phyloP scores from a whole-genome alignment of 164 flowering plant genomes.

The Umbellularia californica region DNA sequence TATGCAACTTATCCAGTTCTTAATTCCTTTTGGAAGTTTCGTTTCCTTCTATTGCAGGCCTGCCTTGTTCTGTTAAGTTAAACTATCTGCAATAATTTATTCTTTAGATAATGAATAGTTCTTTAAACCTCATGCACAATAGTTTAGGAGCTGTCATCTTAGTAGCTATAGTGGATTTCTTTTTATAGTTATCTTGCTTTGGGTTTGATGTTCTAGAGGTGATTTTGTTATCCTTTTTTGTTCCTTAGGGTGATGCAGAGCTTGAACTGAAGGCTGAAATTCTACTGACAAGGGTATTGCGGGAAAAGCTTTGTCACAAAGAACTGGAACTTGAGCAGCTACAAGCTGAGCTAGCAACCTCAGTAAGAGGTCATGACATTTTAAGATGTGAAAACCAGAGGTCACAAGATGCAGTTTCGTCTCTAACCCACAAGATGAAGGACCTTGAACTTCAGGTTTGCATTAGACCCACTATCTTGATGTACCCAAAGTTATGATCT shows the following conservation, averaged over 20 bases:
- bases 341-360: slow-evolving; percentile 82
- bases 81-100: too few relatives aligned
- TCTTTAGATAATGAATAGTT: too few relatives aligned
- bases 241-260: slow-evolving; percentile 34
- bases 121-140: too few relatives aligned
- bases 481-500: background rate
- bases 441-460: slow-evolving; percentile 88
- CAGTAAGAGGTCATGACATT: slow-evolving; percentile 69
- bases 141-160: too few relatives aligned
- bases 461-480: background rate
- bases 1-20: too few relatives aligned
- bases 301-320: slow-evolving; percentile 70
- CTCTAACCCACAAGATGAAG: slow-evolving; percentile 61
- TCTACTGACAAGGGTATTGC: slow-evolving; percentile 58
- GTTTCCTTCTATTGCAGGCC: too few relatives aligned
- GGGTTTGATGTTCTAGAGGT: slow-evolving; percentile 17
- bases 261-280: slow-evolving; percentile 71
- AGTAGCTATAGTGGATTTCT: too few relatives aligned
- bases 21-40: too few relatives aligned
- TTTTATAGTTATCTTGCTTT: too few relatives aligned
- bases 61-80: too few relatives aligned
- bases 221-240: slow-evolving; percentile 25
- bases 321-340: slow-evolving; percentile 77
- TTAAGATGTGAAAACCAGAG: slow-evolving; percentile 70
- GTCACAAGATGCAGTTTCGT: slow-evolving; percentile 63